Evolutionary conservation across 306 rosid genomes (phyloP).

Genomic region (Gleditsia sinensis): DNA sequence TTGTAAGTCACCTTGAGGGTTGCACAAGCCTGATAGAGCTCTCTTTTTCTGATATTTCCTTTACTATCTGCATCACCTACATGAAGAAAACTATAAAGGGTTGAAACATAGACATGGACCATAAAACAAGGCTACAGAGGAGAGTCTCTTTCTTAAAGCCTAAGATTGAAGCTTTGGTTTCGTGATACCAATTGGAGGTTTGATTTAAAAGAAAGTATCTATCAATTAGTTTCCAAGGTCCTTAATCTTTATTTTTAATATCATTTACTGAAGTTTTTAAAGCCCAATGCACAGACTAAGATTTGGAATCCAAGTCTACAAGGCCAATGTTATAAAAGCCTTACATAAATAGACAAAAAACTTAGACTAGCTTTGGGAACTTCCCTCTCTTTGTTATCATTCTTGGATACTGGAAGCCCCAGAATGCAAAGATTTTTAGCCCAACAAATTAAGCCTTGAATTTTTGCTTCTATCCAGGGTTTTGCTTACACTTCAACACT

Average conservation of each 20-base stretch:
- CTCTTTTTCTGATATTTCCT: conserved; percentile 74
- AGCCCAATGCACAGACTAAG: background rate
- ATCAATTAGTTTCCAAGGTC: background rate
- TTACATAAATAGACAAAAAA: background rate
- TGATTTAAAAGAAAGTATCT: background rate
- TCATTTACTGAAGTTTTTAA: background rate
- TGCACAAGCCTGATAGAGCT: conserved; percentile 78
- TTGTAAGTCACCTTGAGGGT: conserved; percentile 73
- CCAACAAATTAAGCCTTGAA: background rate
- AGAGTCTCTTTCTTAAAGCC: conserved; percentile 7
- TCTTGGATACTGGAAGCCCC: background rate
- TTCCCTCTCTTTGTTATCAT: background rate
- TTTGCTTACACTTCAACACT: background rate
- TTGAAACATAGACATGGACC: conserved; percentile 15
- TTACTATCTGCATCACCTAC: conserved; percentile 81
- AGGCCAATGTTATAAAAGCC: background rate
- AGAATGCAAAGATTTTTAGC: background rate
- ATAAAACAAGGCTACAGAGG: background rate
- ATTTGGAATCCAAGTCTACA: background rate
- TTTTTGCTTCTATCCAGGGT: background rate
- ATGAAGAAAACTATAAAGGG: conserved; percentile 24
- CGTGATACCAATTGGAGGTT: background rate
- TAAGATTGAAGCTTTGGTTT: conserved; percentile 24
- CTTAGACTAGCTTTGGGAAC: background rate
- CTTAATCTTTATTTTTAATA: background rate